phyloP scores from a whole-genome alignment of 164 flowering plant genomes.

The Magnolia officinalis region DNA sequence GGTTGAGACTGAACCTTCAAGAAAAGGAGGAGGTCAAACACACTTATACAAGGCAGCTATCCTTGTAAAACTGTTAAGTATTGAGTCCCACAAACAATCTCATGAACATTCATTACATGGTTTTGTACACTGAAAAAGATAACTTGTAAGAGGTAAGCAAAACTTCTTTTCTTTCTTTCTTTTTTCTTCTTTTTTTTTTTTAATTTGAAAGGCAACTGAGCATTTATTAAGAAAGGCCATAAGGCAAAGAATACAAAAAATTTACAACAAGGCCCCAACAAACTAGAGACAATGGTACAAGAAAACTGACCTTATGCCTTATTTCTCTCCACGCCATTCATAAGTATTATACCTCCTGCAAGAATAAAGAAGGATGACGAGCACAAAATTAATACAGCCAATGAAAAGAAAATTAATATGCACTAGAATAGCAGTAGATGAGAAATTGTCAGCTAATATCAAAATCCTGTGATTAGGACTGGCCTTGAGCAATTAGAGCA shows the following conservation, averaged over 20 bases:
- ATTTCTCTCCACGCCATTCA: constrained; percentile 17
- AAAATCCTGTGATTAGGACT: too few species aligned
- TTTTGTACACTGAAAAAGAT: too few species aligned
- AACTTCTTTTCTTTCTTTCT: too few species aligned
- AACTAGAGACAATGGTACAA: background rate
- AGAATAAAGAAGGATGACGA: background rate
- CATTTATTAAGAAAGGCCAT: too few species aligned
- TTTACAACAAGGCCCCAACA: too few species aligned
- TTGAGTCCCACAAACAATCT: background rate
- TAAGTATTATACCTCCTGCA: background rate
- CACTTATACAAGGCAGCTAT: background rate
- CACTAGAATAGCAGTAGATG: background rate
- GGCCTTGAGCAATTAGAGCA: too few species aligned
- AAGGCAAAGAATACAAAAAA: too few species aligned
- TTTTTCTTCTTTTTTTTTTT: too few species aligned
- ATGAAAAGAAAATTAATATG: background rate
- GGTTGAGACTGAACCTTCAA: background rate
- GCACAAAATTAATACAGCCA: background rate
- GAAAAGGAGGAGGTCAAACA: too few species aligned
- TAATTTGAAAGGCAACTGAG: too few species aligned
- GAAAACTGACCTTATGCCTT: constrained; percentile 6
- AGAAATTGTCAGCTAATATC: too few species aligned
- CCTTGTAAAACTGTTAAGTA: background rate
- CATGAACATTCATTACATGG: background rate
- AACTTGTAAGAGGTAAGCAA: too few species aligned